Base-by-base conservation (phyloP, 2,329 filamentous ascomycete species). In the Phaeosphaeria sp. region DNA sequence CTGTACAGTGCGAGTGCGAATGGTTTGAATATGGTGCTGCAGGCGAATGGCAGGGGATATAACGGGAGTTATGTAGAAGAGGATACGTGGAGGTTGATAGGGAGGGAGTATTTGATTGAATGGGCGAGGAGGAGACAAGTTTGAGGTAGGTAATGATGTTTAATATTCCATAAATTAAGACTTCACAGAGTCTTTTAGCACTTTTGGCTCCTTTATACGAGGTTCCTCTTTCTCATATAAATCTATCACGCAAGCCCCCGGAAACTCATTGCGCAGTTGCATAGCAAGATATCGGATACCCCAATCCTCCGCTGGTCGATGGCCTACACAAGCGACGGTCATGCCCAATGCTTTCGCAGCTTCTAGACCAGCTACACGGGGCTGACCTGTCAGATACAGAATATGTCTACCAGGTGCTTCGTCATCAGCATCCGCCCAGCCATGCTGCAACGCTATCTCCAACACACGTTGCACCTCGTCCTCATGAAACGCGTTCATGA, bases 21-120 rank as follows among this genome's bases (percentile, higher is more conserved):
- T 4, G 79, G 80, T 2, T 47, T 77, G 65, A 75, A 82, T 62
- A 73, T 82, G 59, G 81, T 83, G 5, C 75, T 80, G 52, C 78
- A 82, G 69, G 80, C 78, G 9, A 75, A 78, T 13, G 73, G 74
- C 0, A 66, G 72, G 20, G 75, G 75, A n/a, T 68, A 76, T 51
- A 73, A 77, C 55, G 81, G 82, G 63, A 73, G 76, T 50, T 76
- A 71, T 70, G 72, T 76, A 0, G 75, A 77, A 62, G 63, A 73
- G 52, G 81, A 83, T 69, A 81, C 78, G 33, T 83, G 65, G 52
- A 75, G 81, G 59, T 52, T 75, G 41, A 77, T 72, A 39, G 81
- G 80, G 9, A 82, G 82, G 42, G 74, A 76, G 59, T 75, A 68
- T 56, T 44, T 77, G 52, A 72, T 46, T 1, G 53, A 73, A 57